phyloP scores from a whole-genome alignment of 148 eudicot genomes.

The Vaccinium myrtillus region DNA sequence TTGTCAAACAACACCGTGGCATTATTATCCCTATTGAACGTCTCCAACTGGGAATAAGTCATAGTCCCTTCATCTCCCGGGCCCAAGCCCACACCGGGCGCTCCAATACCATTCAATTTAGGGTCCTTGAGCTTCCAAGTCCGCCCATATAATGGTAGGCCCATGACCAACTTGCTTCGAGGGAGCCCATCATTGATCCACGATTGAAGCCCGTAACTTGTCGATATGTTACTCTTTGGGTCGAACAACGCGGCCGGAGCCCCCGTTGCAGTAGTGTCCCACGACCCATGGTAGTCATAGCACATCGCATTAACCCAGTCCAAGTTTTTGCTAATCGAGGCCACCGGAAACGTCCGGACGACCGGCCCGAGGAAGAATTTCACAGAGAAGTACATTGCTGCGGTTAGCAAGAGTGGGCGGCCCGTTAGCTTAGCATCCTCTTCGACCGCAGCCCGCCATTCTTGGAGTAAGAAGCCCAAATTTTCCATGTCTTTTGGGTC shows the following conservation, averaged over 20 bases:
- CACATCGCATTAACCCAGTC: slow-evolving; percentile 50
- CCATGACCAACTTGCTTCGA: slow-evolving; percentile 41
- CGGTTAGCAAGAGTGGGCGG: slow-evolving; percentile 35
- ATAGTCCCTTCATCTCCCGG: slow-evolving; percentile 32
- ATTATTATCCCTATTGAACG: slow-evolving; percentile 30
- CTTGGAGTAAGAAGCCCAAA: slow-evolving; percentile 27
- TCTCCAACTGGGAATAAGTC: slow-evolving; percentile 26
- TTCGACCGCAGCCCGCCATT: slow-evolving; percentile 41
- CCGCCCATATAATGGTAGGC: slow-evolving; percentile 48
- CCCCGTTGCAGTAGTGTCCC: slow-evolving; percentile 39
- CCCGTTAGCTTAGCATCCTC: slow-evolving; percentile 30
- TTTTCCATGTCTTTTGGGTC: slow-evolving; percentile 33
- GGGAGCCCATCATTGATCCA: slow-evolving; percentile 42
- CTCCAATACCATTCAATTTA: slow-evolving; percentile 23
- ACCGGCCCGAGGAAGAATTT: slow-evolving; percentile 18
- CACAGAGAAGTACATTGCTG: slow-evolving; percentile 42
- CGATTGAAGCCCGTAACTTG: slow-evolving; percentile 47
- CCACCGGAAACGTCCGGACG: slow-evolving; percentile 27
- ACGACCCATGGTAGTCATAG: slow-evolving; percentile 46
- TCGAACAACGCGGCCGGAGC: slow-evolving; percentile 38
- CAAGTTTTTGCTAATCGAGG: slow-evolving; percentile 31
- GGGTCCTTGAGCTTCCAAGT: slow-evolving; percentile 49
- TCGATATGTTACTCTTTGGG: slow-evolving; percentile 35
- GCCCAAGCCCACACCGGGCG: slow-evolving; percentile 40
- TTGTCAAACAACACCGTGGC: slow-evolving; percentile 39